Conservation (phyloP, 768 basidiomycete species). For the Gloeostereum incarnatum region DNA sequence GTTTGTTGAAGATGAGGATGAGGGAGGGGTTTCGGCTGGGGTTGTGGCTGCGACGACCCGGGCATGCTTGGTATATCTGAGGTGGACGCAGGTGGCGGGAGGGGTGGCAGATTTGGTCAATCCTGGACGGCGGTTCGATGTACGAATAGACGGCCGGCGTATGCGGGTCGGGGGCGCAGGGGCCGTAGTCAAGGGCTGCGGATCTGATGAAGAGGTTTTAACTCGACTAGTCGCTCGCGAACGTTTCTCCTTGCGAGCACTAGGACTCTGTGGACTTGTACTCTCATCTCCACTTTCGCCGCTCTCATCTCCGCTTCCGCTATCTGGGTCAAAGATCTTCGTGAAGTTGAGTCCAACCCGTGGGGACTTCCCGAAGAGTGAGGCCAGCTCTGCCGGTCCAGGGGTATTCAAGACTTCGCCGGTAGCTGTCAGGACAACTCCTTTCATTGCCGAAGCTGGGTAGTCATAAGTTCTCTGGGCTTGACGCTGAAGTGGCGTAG, state of each 20-base stretch:
- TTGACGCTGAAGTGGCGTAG: constrained; percentile 44
- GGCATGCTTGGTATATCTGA: constrained; percentile 20
- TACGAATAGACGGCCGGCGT: constrained; percentile 48
- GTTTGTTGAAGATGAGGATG: constrained; percentile 30
- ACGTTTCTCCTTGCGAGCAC: constrained; percentile 31
- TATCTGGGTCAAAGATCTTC: constrained; percentile 62
- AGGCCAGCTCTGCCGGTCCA: constrained; percentile 52
- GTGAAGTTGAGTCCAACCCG: constrained; percentile 67
- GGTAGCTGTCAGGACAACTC: constrained; percentile 72
- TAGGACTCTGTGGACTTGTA: constrained; percentile 35
- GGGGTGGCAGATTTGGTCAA: constrained; percentile 22
- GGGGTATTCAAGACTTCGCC: constrained; percentile 71
- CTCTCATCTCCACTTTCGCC: constrained; percentile 16
- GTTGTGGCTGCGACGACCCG: constrained; percentile 10
- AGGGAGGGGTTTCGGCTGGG: constrained; percentile 27
- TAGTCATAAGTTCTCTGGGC: constrained; percentile 17
- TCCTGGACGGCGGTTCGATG: constrained; percentile 23
- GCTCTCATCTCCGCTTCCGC: constrained; percentile 16
- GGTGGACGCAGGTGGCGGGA: constrained; percentile 29
- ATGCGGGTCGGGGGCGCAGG: constrained; percentile 35
- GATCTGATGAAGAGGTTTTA: constrained; percentile 16
- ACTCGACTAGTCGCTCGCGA: constrained; percentile 10
- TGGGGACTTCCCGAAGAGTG: constrained; percentile 61
- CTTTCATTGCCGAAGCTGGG: constrained; percentile 54
- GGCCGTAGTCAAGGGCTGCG: constrained; percentile 12